Percentiles rank a stretch among this genome's conserved stretches.
phyloP scores from a whole-genome alignment of 2,329 filamentous ascomycete genomes.

The Byssothecium circinans region DNA sequence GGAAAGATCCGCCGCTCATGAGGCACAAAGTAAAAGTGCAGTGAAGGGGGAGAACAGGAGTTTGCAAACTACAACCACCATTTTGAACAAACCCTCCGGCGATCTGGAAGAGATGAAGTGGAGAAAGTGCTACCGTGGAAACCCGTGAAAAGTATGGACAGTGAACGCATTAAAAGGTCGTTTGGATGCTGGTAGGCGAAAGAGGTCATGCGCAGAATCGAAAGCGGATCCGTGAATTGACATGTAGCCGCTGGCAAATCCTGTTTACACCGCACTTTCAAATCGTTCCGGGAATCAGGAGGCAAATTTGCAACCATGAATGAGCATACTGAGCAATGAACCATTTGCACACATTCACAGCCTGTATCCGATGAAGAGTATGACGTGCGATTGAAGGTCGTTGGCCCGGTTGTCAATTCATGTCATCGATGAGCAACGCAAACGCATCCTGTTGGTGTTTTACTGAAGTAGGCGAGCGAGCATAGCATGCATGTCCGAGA shows the following conservation, averaged over 20 bases:
- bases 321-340: background rate
- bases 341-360: background rate
- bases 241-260: background rate
- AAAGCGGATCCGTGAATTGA: background rate
- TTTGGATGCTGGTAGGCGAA: background rate
- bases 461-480: background rate
- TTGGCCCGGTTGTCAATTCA: background rate
- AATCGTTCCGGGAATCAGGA: background rate
- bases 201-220: background rate
- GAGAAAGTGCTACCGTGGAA: too few relatives aligned
- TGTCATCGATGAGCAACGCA: constrained; percentile 3
- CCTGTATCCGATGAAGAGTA: background rate
- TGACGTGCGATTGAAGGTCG: background rate
- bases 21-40: too few relatives aligned
- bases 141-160: background rate
- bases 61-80: too few relatives aligned
- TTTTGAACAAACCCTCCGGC: too few relatives aligned
- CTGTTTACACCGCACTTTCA: background rate
- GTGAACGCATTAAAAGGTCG: background rate
- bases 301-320: background rate
- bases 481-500: constrained; percentile 7
- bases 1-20: too few relatives aligned
- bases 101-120: too few relatives aligned
- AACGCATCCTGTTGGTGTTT: background rate
- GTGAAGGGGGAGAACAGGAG: too few relatives aligned